Conservation (phyloP, 2,329 filamentous ascomycete genomes). For the Elsinoe fawcettii region DNA sequence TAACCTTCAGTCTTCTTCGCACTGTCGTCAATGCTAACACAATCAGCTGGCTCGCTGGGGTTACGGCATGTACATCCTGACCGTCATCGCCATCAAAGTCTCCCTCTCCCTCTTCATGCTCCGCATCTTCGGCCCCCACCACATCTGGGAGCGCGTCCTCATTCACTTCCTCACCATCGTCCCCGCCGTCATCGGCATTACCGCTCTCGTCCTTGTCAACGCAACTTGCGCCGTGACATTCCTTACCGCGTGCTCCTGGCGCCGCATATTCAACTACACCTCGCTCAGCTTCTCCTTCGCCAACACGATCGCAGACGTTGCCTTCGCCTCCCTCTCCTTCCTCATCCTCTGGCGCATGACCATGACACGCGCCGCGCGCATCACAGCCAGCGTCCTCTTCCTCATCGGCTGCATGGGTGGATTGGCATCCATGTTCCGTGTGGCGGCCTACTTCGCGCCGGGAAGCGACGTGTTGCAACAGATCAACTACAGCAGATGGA, state of each 20-base stretch:
- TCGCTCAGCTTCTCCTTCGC: conserved; percentile 2
- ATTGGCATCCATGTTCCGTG: conserved; percentile 8
- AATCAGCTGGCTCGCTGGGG: conserved; percentile 10
- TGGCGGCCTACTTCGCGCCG: conserved; percentile 1
- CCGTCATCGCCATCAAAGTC: conserved; percentile 38
- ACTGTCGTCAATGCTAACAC: background rate
- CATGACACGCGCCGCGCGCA: conserved; percentile 9
- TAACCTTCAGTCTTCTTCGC: background rate
- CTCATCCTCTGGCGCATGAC: conserved; percentile 14
- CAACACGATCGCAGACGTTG: conserved; percentile 10
- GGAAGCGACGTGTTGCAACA: conserved; percentile 8
- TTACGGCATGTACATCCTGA: conserved; percentile 34
- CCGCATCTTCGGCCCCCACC: conserved; percentile 30
- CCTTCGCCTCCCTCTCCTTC: conserved; percentile 10
- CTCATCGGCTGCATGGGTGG: conserved; percentile 2
- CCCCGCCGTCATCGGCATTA: conserved; percentile 1
- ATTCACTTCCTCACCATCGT: conserved; percentile 12
- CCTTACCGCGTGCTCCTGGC: background rate
- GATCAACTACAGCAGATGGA: conserved; percentile 12
- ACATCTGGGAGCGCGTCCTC: conserved; percentile 5
- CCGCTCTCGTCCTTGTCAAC: conserved; percentile 1
- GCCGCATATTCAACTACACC: background rate
- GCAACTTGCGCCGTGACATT: conserved; percentile 10
- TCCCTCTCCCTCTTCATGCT: conserved; percentile 41
- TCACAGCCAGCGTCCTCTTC: conserved; percentile 6